Evolutionary conservation across 371 early-diverging fungal species (phyloP).

Genomic region (Syncephalastrum monosporum): DNA sequence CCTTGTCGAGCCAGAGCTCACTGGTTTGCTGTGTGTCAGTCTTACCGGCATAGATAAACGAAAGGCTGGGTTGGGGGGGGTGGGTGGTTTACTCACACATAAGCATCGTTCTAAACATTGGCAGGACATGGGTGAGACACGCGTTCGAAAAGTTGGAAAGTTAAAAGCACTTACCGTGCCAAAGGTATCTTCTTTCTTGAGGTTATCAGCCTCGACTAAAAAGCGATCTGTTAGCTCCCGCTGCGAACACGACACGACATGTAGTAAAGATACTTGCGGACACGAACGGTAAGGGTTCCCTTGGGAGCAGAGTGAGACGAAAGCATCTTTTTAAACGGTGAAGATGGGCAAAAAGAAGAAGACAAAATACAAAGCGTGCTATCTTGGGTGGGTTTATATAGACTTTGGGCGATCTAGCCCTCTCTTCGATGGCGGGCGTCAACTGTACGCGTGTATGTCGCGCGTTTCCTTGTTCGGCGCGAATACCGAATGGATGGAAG

Average conservation of each 20-base stretch:
- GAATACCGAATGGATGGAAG: too few species aligned
- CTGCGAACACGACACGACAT: background rate
- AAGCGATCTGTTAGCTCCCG: too few species aligned
- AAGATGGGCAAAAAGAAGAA: background rate
- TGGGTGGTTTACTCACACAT: conserved; percentile 4
- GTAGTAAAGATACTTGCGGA: conserved; percentile 8
- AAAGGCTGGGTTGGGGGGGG: too few species aligned
- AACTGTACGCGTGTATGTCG: too few species aligned
- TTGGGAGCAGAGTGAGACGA: conserved; percentile 22
- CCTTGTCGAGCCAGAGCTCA: conserved; percentile 27
- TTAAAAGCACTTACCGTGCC: conserved; percentile 14
- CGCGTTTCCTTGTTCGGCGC: too few species aligned
- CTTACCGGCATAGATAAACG: too few species aligned
- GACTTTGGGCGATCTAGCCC: too few species aligned
- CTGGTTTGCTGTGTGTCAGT: background rate
- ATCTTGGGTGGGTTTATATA: too few species aligned
- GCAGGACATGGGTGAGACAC: background rate
- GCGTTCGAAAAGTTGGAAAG: background rate
- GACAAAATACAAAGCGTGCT: background rate
- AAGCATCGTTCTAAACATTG: conserved; percentile 20
- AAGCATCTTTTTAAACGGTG: conserved; percentile 15
- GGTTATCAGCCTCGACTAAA: conserved; percentile 17
- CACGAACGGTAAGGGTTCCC: conserved; percentile 17
- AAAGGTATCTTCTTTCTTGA: conserved; percentile 22
- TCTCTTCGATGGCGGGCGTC: too few species aligned